Conservation (phyloP, 768 basidiomycete genomes). For the Suillus clintonianus region DNA sequence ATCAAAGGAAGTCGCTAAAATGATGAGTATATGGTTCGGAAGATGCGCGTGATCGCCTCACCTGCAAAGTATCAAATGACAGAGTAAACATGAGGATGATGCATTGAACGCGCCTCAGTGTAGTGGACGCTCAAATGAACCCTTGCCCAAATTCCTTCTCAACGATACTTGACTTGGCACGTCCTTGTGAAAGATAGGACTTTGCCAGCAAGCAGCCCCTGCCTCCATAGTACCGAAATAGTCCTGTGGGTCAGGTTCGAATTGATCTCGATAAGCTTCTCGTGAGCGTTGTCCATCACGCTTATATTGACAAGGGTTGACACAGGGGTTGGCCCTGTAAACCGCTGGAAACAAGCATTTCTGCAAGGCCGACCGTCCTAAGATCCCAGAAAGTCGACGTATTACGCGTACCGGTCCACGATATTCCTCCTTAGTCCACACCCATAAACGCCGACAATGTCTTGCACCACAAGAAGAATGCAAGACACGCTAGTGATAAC, state of each 20-base stretch:
- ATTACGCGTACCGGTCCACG: not conserved
- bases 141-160: not conserved
- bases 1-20: not conserved
- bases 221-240: not conserved
- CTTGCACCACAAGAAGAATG: not conserved
- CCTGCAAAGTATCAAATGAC: not conserved
- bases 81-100: not conserved
- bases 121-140: not conserved
- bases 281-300: not conserved
- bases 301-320: not conserved
- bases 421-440: not conserved
- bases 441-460: not conserved
- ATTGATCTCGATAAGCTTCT: not conserved
- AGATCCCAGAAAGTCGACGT: not conserved
- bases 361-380: not conserved
- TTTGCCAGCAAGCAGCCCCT: not conserved
- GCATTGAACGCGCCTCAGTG: not conserved
- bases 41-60: not conserved
- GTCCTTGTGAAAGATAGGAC: not conserved
- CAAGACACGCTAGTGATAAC: not conserved
- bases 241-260: not conserved
- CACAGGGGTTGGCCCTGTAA: not conserved
- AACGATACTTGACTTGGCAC: not conserved
- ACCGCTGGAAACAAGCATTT: not conserved
- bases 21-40: not conserved